Conservation (phyloP, 2,329 filamentous ascomycete species). For the Fonsecaea monophora region DNA sequence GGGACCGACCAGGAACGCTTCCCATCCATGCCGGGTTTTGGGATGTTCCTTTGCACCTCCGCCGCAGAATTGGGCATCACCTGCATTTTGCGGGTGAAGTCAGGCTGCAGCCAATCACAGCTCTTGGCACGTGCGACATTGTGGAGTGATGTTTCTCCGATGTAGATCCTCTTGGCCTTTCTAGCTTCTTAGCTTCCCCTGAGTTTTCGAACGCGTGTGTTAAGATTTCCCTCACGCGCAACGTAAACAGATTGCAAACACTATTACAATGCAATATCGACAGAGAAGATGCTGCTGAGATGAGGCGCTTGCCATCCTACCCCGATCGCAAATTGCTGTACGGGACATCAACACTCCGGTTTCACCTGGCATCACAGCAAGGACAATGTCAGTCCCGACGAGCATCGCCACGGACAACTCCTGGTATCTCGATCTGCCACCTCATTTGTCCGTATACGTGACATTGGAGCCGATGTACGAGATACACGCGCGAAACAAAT, state of each 20-base stretch:
- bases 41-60: background rate
- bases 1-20: background rate
- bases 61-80: slow-evolving; percentile 1
- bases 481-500: background rate
- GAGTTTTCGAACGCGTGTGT: background rate
- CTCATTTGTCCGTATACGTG: background rate
- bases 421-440: background rate
- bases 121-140: background rate
- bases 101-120: slow-evolving; percentile 4
- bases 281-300: background rate
- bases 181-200: background rate
- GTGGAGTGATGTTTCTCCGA: background rate
- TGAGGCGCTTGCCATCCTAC: background rate
- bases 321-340: background rate
- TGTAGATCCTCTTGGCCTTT: background rate
- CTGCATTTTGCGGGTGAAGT: slow-evolving; percentile 9
- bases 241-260: background rate
- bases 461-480: background rate
- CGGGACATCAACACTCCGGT: slow-evolving; percentile 15
- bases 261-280: background rate
- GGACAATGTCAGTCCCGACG: background rate
- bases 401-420: background rate
- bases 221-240: background rate
- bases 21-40: background rate
- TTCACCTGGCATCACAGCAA: background rate